Evolutionary conservation across 164 flowering plant genomes (phyloP).

Genomic region (Dillenia turbinata): DNA sequence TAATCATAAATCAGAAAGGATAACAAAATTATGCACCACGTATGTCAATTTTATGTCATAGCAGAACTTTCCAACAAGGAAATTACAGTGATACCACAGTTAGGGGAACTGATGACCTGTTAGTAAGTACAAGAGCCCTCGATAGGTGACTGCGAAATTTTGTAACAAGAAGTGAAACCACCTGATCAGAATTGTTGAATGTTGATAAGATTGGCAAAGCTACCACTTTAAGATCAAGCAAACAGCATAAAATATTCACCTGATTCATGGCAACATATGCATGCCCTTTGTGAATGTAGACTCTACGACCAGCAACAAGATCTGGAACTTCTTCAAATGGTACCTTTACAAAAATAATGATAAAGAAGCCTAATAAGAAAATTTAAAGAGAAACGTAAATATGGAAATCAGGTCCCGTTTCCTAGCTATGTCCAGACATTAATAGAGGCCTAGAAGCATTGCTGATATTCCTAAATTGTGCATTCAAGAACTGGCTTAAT

Average conservation of each 20-base stretch:
- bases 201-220: not conserved
- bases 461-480: too few species aligned
- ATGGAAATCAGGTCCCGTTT: too few species aligned
- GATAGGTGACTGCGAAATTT: constrained; percentile 80
- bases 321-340: constrained; percentile 98
- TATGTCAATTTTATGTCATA: too few species aligned
- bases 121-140: constrained; percentile 78
- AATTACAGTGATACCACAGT: too few species aligned
- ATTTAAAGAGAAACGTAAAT: too few species aligned
- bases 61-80: too few species aligned
- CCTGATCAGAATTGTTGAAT: constrained; percentile 27
- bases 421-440: too few species aligned
- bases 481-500: too few species aligned
- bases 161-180: constrained; percentile 70
- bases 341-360: constrained; percentile 43
- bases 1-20: too few species aligned
- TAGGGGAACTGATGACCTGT: constrained; percentile 45
- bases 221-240: too few species aligned
- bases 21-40: too few species aligned
- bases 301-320: constrained; percentile 76
- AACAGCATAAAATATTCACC: constrained; percentile 29
- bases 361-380: not conserved
- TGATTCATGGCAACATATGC: constrained; percentile 87
- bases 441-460: too few species aligned
- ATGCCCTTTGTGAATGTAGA: constrained; percentile 60